phyloP scores from a whole-genome alignment of 1,284 basidiomycete genomes.

The Somion occarium region DNA sequence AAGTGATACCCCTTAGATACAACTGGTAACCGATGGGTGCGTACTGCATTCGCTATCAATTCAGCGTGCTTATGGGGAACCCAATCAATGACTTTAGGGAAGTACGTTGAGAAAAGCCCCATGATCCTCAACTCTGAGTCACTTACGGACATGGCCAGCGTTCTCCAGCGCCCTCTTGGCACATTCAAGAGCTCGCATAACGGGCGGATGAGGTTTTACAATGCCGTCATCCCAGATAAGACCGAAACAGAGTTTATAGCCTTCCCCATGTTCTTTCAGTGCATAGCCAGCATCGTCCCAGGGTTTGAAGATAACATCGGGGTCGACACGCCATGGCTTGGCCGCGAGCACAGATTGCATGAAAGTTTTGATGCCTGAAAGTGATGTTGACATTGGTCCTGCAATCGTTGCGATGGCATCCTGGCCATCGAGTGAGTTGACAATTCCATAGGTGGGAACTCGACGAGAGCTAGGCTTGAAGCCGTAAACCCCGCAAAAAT shows the following conservation, averaged over 20 bases:
- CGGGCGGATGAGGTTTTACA: conserved; percentile 44
- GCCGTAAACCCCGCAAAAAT: conserved; percentile 77
- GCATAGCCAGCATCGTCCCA: conserved; percentile 20
- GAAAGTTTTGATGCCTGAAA: conserved; percentile 17
- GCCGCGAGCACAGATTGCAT: conserved; percentile 14
- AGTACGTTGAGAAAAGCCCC: conserved; percentile 7
- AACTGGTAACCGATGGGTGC: neutral
- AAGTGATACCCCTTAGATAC: neutral
- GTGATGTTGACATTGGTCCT: conserved; percentile 18
- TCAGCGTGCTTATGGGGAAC: conserved; percentile 12
- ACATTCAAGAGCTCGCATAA: conserved; percentile 42
- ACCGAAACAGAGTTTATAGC: conserved; percentile 35
- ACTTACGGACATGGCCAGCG: conserved; percentile 40
- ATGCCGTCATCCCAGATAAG: conserved; percentile 43
- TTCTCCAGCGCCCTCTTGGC: conserved; percentile 38
- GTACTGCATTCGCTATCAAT: conserved; percentile 9
- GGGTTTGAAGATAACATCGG: conserved; percentile 17
- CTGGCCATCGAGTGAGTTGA: conserved; percentile 20
- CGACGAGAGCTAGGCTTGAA: conserved; percentile 55
- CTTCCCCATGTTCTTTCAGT: conserved; percentile 33
- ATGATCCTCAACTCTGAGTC: neutral
- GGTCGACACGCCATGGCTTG: conserved; percentile 20
- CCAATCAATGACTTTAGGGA: conserved; percentile 15
- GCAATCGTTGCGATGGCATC: conserved; percentile 16
- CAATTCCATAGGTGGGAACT: conserved; percentile 17